Evolutionary conservation across 768 basidiomycete genomes (phyloP), one percentile per base, ranked within the genome.

Genomic region (Leccinum fibrillosum): DNA sequence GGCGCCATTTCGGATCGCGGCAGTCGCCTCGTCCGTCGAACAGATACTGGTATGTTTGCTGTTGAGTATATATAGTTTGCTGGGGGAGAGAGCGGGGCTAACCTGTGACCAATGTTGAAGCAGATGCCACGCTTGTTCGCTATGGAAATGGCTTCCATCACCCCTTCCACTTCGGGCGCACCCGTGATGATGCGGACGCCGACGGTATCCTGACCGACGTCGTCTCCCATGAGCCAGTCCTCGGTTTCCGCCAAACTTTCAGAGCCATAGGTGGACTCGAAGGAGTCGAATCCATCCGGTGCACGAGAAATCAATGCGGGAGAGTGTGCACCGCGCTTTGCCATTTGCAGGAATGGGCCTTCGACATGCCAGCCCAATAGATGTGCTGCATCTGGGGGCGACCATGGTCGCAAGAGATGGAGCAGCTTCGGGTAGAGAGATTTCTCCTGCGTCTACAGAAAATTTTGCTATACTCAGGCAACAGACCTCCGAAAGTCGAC

Each of bases 61-160:
- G 25, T 52, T 61, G 52, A 63, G 53, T 15, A 17, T 44, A 50
- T 44, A 54, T 26, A 26, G 25, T 56, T 19, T 30, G 37, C 15
- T 30, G 21, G 37, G 28, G 26, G 30, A 39, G 42, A 21, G 15
- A 37, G 19, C 10, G 25, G 37, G 32, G 21, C 76, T 55, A 56
- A 90, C 92, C 88, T 92, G 74, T 96, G 94, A 1, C 94, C 94
- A 37, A 95, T 89, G n/a, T 88, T 90, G 72, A 92, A 86, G 7
- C 84, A 80, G 26, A 94, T 79, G 1, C 91, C 92, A 56, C 85
- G 76, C 62, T 82, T 78, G 47, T 72, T 76, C 52, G 92, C 75
- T 58, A 83, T 80, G 8, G 74, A 70, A 10, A 94, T 80, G 17
- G 86, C 82, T 2, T 81, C 76, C 83, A 92, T 83, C 13, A 94